Evolutionary conservation across 1,139 yeast genomes (phyloP).

Genomic region (Kodamaea plutei): DNA sequence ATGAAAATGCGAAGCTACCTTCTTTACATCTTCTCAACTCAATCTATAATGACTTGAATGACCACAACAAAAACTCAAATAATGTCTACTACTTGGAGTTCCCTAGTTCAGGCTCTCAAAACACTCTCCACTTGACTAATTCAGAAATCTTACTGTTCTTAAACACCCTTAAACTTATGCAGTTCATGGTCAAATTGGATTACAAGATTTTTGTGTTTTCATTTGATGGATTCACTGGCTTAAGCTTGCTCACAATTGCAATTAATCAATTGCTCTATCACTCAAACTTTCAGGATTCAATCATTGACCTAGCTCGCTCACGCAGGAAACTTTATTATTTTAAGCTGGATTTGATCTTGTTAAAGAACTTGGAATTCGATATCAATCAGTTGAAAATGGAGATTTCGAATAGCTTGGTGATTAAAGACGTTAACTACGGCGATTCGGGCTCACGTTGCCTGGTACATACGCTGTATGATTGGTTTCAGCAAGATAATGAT

Average conservation of each 20-base stretch:
- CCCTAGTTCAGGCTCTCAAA: constrained; percentile 30
- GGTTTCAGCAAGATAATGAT: constrained; percentile 32
- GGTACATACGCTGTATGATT: constrained; percentile 19
- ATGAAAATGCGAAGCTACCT: constrained; percentile 33
- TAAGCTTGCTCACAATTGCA: constrained; percentile 27
- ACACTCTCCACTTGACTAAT: constrained; percentile 18
- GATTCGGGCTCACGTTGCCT: constrained; percentile 1
- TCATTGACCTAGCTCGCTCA: constrained; percentile 10
- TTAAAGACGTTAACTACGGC: constrained; percentile 13
- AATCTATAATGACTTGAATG: constrained; percentile 12
- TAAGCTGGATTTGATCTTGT: constrained; percentile 29
- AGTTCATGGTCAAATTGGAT: constrained; percentile 18
- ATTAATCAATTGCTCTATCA: constrained; percentile 12
- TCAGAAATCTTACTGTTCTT: constrained; percentile 27
- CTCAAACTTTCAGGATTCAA: constrained; percentile 19
- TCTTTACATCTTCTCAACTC: constrained; percentile 14
- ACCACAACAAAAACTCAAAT: constrained; percentile 7
- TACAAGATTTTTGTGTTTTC: constrained; percentile 31
- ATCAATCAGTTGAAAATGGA: constrained; percentile 20
- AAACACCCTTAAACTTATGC: constrained; percentile 30
- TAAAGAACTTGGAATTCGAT: constrained; percentile 31
- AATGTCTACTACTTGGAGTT: constrained; percentile 29
- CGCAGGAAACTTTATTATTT: constrained; percentile 29
- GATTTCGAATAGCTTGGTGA: constrained; percentile 4
- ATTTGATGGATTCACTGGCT: constrained; percentile 42